A percentile compares a stretch with the other conserved stretches of the same genome.
phyloP scores from a whole-genome alignment of 805 yeast species.

The Candida chauliodis region DNA sequence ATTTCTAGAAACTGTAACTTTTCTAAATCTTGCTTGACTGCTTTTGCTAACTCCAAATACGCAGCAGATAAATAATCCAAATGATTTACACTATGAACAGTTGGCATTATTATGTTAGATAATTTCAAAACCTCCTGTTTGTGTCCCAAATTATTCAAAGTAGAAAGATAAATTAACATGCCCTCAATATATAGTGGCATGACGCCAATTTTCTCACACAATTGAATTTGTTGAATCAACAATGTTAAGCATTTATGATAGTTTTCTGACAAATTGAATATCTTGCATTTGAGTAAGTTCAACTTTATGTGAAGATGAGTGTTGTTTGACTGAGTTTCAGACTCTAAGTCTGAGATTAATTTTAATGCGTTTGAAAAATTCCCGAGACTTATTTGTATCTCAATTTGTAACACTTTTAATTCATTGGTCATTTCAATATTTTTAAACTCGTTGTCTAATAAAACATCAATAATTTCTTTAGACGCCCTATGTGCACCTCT shows the following conservation, averaged over 20 bases:
- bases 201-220: conserved; percentile 46
- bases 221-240: conserved; percentile 46
- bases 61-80: conserved; percentile 32
- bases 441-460: conserved; percentile 24
- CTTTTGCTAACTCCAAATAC: conserved; percentile 29
- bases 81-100: conserved; percentile 37
- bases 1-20: neutral
- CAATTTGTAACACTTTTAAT: conserved; percentile 22
- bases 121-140: conserved; percentile 42
- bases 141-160: conserved; percentile 41
- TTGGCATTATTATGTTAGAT: conserved; percentile 42
- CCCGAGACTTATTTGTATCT: conserved; percentile 27
- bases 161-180: conserved; percentile 40
- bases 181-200: conserved; percentile 45
- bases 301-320: conserved; percentile 44
- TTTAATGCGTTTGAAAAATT: conserved; percentile 27
- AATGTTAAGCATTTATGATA: conserved; percentile 50
- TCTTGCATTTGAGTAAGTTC: conserved; percentile 44
- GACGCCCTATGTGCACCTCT: conserved; percentile 36
- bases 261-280: conserved; percentile 39
- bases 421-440: conserved; percentile 31
- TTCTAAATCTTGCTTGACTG: neutral
- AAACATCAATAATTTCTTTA: conserved; percentile 29
- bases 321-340: conserved; percentile 19
- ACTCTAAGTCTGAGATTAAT: conserved; percentile 17